Percentiles rank a stretch among this genome's conserved stretches.
Conservation (phyloP, 31 red algal genomes). For the Porphyra umbilicalis region DNA sequence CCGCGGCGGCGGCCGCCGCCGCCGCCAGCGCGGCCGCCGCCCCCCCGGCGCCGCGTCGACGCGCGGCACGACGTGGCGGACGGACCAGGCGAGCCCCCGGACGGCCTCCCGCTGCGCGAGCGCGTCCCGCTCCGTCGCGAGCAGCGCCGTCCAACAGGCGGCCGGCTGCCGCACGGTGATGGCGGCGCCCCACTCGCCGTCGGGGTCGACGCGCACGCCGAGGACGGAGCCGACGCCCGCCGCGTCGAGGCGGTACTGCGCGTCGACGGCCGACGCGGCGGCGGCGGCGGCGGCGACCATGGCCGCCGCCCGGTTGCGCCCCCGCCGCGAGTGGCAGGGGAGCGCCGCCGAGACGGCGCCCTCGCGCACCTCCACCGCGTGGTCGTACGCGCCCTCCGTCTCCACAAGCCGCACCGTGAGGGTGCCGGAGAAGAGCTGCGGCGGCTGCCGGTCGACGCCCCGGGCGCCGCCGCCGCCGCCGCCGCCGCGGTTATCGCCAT, state of each 20-base stretch:
- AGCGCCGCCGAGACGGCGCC: conserved; percentile 28
- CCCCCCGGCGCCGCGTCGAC: background rate
- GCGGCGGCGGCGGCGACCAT: background rate
- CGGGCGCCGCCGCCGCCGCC: background rate
- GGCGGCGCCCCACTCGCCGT: conserved; percentile 62
- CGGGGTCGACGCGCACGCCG: conserved; percentile 76
- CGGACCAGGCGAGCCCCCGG: conserved; percentile 40
- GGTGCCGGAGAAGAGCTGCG: conserved; percentile 39
- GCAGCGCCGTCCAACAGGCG: conserved; percentile 38
- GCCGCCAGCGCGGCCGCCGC: background rate
- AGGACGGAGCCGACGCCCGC: conserved; percentile 49
- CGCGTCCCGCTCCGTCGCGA: conserved; percentile 47
- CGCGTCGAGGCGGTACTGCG: conserved; percentile 47
- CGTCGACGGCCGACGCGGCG: conserved; percentile 5
- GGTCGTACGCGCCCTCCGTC: conserved; percentile 67
- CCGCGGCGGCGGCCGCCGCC: too few species aligned
- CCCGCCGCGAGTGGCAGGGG: conserved; percentile 51
- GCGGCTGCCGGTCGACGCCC: conserved; percentile 2
- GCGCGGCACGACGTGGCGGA: background rate
- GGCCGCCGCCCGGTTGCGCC: conserved; percentile 42
- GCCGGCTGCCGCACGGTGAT: conserved; percentile 32
- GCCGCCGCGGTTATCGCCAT: too few species aligned
- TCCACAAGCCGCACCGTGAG: conserved; percentile 67
- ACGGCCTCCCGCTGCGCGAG: conserved; percentile 59
- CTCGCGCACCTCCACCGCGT: conserved; percentile 55